Evolutionary conservation across 192 early-diverging fungal species (phyloP).

Genomic region (Backusella macrospora): DNA sequence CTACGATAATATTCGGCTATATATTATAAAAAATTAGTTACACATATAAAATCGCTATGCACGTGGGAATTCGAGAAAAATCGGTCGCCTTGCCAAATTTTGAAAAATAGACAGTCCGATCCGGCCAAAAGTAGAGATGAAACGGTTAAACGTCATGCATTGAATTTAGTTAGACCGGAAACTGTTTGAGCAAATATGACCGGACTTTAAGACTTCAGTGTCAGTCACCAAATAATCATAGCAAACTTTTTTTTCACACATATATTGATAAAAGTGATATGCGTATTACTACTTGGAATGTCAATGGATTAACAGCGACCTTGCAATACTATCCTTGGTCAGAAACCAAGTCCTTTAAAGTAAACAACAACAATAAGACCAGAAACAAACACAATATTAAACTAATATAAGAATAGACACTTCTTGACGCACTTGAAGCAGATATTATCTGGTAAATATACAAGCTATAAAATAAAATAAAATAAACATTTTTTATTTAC

Average conservation of each 20-base stretch:
- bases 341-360: constrained; percentile 51
- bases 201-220: no score
- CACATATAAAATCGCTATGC: no score
- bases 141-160: no score
- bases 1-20: not conserved
- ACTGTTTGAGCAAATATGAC: no score
- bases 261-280: constrained; percentile 31
- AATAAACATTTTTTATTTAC: not conserved
- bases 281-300: constrained; percentile 66
- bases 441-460: constrained; percentile 32
- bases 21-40: no score
- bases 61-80: no score
- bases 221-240: not conserved
- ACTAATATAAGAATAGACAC: constrained; percentile 14
- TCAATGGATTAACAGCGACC: constrained; percentile 56
- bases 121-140: no score
- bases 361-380: constrained; percentile 18
- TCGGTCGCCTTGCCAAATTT: no score
- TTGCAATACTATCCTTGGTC: constrained; percentile 58
- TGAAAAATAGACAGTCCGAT: no score
- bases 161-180: no score
- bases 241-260: not conserved
- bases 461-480: constrained; percentile 13
- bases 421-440: constrained; percentile 23
- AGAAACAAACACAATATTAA: not conserved